Base-by-base conservation (phyloP, 2,329 filamentous ascomycete species). In the Exophiala sideris region DNA sequence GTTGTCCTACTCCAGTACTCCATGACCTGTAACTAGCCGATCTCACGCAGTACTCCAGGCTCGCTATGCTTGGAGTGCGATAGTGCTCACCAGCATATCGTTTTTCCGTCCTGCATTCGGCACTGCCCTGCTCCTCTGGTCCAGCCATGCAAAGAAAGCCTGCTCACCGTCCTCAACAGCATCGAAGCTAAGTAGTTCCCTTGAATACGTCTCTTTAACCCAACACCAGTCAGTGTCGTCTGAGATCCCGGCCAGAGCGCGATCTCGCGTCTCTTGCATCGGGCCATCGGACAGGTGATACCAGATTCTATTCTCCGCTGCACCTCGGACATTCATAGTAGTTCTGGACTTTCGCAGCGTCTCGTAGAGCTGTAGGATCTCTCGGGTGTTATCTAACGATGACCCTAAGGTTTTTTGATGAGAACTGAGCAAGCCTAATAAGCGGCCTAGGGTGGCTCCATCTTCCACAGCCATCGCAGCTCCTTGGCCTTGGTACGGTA, bases 401-500 rank as follows among this genome's bases (percentile, higher is more conserved):
- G 35, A 12, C 3, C n/a, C 20, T 12, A 21, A 8, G 3, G 14
- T 16, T 10, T 11, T 24, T 34, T 36, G 9, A 38, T 9, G 10
- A 24, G 18, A 33, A 16, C 40, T n/a, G 39, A 49, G 12, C 2
- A 76, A 72, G 0, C 78, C 76, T 0, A 88, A 69, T 1, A 87
- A 63, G 1, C 76, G 71, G 0, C 85, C 85, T 2, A 66, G 57
- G 2, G 63, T 59, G 7, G 63, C 65, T 5, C 64, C 66, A 36
- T 68, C 66, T 52, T 67, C 66, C 16, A 68, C 50, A 7, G 65
- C 63, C 52, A 62, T 62, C 7, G 63, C 64, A 2, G 66, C 65
- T 35, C 66, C 66, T 59, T 66, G 65, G 11, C 64, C 66, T 67
- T 83, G 80, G 63, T 87, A 87, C 0, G 84, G 84, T 0, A 87